These are phyloP conservation scores for Naganishia onofrii DNA, from an alignment of 768 basidiomycete species.

Conservation along the genomic window DNA sequence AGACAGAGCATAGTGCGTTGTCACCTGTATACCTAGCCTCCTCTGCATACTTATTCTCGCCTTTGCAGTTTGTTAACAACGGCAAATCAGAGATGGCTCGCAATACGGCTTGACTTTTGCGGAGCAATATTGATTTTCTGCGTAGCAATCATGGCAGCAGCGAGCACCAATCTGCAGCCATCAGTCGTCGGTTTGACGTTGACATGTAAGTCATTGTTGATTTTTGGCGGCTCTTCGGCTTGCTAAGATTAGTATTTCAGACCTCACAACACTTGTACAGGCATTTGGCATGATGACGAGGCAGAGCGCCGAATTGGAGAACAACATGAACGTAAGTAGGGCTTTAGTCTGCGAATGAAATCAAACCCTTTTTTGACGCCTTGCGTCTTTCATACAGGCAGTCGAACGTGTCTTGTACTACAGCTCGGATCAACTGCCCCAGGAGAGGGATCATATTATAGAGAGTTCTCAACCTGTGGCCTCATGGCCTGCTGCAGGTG, in stretches of 20 bases:
- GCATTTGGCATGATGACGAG: slow-evolving; percentile 42
- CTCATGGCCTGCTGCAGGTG: slow-evolving; percentile 72
- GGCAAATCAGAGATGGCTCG: slow-evolving; percentile 72
- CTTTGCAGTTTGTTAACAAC: slow-evolving; percentile 60
- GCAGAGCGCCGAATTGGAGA: slow-evolving; percentile 66
- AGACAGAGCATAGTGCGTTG: slow-evolving; percentile 72
- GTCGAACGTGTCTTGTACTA: slow-evolving; percentile 70
- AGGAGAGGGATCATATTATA: slow-evolving; percentile 69
- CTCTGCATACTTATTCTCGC: too few relatives aligned
- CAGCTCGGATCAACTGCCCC: slow-evolving; percentile 58
- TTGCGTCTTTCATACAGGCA: slow-evolving; percentile 29
- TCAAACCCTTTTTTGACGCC: not conserved
- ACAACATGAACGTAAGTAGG: slow-evolving; percentile 69
- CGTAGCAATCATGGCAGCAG: slow-evolving; percentile 72
- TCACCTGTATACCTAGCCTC: too few relatives aligned
- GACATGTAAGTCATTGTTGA: slow-evolving; percentile 51
- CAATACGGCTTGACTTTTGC: slow-evolving; percentile 81
- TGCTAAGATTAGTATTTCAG: not conserved
- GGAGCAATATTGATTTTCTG: slow-evolving; percentile 59
- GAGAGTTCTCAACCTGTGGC: slow-evolving; percentile 60
- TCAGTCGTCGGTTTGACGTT: slow-evolving; percentile 75
- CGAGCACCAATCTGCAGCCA: slow-evolving; percentile 63
- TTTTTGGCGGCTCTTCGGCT: not conserved
- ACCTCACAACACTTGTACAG: slow-evolving; percentile 43
- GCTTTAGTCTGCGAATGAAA: slow-evolving; percentile 29